Evolutionary conservation across 139 green algal genomes (phyloP).

Genomic region (Microglena sp.): DNA sequence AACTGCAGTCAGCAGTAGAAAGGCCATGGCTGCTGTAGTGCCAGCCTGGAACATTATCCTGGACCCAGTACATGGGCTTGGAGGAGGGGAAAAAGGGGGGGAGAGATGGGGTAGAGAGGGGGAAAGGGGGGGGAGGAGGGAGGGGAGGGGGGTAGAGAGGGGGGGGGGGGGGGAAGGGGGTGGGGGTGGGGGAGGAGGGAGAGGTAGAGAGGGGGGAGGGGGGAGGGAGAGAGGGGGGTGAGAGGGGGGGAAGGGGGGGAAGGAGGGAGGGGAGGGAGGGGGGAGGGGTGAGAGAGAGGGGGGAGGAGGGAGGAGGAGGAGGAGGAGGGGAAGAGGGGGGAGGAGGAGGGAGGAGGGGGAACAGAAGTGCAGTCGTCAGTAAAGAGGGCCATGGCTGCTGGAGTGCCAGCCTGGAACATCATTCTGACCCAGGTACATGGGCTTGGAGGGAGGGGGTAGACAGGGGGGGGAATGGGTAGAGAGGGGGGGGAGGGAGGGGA

Average conservation of each 20-base stretch:
- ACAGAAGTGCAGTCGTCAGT: constrained; percentile 46
- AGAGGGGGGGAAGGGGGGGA: too few species aligned
- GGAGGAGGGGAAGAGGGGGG: too few species aligned
- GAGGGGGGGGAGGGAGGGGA: not conserved
- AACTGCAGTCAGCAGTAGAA: constrained; percentile 42
- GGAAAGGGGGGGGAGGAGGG: not conserved
- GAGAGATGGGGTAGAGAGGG: not conserved
- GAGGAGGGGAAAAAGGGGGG: not conserved
- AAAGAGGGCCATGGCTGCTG: constrained; percentile 46
- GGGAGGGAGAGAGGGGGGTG: too few species aligned
- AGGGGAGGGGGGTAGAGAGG: too few species aligned
- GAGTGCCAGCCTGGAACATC: constrained; percentile 78
- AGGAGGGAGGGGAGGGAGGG: too few species aligned
- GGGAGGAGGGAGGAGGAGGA: too few species aligned
- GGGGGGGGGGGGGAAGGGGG: too few species aligned
- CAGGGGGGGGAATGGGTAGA: not conserved
- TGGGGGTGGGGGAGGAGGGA: too few species aligned
- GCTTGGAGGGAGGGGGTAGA: not conserved
- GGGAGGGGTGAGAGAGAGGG: too few species aligned
- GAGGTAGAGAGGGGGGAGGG: too few species aligned
- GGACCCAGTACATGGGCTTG: constrained; percentile 48
- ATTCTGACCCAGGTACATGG: constrained; percentile 26
- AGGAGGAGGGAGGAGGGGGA: too few species aligned
- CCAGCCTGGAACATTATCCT: constrained; percentile 77
- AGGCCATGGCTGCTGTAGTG: constrained; percentile 59